Percentiles rank a stretch among this genome's conserved stretches.
These are phyloP conservation scores for Globisporangium solare DNA, from an alignment of 352 stramenopile genomes.

Conservation along the genomic window DNA sequence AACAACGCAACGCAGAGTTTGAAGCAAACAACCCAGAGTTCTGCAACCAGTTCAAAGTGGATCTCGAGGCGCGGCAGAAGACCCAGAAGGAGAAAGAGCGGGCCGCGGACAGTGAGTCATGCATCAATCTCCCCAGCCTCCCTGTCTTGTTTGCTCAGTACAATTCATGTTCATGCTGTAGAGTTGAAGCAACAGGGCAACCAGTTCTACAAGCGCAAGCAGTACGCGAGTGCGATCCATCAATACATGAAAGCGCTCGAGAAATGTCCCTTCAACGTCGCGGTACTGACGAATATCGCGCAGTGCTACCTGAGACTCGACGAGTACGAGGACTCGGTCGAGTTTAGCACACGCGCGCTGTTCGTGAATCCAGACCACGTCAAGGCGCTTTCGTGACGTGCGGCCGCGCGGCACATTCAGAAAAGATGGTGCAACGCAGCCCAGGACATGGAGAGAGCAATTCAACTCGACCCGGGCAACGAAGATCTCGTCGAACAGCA, in stretches of 20 bases:
- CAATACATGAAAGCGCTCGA: conserved; percentile 69
- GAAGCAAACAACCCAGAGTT: conserved; percentile 76
- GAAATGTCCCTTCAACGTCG: conserved; percentile 48
- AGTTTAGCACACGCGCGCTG: conserved; percentile 66
- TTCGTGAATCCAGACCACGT: conserved; percentile 52
- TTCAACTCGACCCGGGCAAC: conserved; percentile 44
- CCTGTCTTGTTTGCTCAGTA: background rate
- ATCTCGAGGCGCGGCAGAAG: conserved; percentile 54
- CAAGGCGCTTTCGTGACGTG: conserved; percentile 67
- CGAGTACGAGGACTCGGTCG: conserved; percentile 47
- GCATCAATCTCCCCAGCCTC: background rate
- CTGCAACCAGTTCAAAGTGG: conserved; percentile 73
- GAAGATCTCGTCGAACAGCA: conserved; percentile 63
- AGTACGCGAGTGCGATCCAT: conserved; percentile 50
- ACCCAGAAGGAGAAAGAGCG: conserved; percentile 48
- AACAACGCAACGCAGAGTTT: conserved; percentile 64
- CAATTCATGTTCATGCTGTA: conserved; percentile 15
- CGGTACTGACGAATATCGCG: conserved; percentile 67
- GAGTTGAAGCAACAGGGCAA: conserved; percentile 62
- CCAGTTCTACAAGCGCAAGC: conserved; percentile 46
- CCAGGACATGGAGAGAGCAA: conserved; percentile 44
- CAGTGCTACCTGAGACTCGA: conserved; percentile 54
- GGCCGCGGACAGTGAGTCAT: conserved; percentile 42
- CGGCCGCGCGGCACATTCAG: conserved; percentile 45
- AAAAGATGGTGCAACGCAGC: conserved; percentile 43